phyloP scores from a whole-genome alignment of 306 rosid genomes.

The Neltuma alba region DNA sequence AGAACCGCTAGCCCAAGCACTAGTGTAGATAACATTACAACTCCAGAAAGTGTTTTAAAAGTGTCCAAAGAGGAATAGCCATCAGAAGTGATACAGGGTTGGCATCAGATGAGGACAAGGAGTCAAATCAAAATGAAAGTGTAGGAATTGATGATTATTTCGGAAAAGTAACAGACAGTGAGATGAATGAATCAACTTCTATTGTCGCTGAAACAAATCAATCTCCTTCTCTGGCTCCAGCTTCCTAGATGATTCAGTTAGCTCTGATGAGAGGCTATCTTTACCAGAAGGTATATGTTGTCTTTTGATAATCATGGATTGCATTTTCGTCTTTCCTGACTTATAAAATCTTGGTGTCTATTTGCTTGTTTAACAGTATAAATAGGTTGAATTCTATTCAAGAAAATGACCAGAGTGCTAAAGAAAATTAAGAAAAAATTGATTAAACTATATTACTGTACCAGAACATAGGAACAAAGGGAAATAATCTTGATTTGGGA shows the following conservation, averaged over 20 bases:
- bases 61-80: conserved; percentile 23
- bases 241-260: conserved; percentile 50
- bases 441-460: not conserved
- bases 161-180: conserved; percentile 22
- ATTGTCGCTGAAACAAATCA: conserved; percentile 35
- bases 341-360: not conserved
- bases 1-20: conserved; percentile 14
- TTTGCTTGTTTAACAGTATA: not conserved
- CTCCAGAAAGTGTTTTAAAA: conserved; percentile 36
- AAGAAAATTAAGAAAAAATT: not conserved
- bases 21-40: conserved; percentile 26
- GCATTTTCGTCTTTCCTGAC: not conserved
- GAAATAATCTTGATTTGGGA: not conserved
- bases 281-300: conserved; percentile 40
- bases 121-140: conserved; percentile 24
- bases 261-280: conserved; percentile 37
- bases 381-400: not conserved
- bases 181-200: conserved; percentile 10
- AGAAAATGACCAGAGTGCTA: not conserved
- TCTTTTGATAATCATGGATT: conserved; percentile 5
- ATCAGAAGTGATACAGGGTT: conserved; percentile 31
- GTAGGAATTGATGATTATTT: conserved; percentile 39
- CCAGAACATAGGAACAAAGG: not conserved
- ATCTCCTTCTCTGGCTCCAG: conserved; percentile 43
- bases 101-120: conserved; percentile 31